Conservation (phyloP, 2,329 filamentous ascomycete genomes). For the Aureobasidium sp. region DNA sequence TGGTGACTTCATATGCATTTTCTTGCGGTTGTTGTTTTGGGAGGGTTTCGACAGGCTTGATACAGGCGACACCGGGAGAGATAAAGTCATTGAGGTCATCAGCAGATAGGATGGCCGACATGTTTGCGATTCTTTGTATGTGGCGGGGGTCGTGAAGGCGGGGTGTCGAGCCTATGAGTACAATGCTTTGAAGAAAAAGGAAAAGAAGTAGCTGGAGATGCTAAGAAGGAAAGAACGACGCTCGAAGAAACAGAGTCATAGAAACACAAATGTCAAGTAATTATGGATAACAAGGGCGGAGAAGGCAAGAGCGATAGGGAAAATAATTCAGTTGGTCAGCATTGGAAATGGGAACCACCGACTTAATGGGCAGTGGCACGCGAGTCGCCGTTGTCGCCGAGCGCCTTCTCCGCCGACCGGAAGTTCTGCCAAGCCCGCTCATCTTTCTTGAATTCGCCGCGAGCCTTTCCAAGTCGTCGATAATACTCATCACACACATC, state of each 20-base stretch:
- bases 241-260: neutral
- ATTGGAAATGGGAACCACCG: neutral
- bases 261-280: neutral
- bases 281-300: neutral
- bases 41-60: conserved; percentile 92
- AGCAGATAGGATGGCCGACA: conserved; percentile 95
- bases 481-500: neutral
- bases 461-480: neutral
- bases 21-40: conserved; percentile 48
- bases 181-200: neutral
- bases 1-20: conserved; percentile 76
- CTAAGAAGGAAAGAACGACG: neutral
- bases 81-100: conserved; percentile 99
- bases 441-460: neutral
- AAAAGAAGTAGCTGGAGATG: neutral
- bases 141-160: neutral
- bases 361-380: neutral
- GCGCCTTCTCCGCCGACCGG: neutral
- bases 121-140: conserved; percentile 30
- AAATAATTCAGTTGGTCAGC: conserved; percentile 7
- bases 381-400: conserved; percentile 2
- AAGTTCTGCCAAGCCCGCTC: neutral
- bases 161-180: neutral
- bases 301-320: neutral
- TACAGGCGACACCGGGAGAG: conserved; percentile 92